These are phyloP conservation scores for Fusarium proliferatum DNA, from an alignment of 2,329 filamentous ascomycete genomes.

Conservation along the genomic window DNA sequence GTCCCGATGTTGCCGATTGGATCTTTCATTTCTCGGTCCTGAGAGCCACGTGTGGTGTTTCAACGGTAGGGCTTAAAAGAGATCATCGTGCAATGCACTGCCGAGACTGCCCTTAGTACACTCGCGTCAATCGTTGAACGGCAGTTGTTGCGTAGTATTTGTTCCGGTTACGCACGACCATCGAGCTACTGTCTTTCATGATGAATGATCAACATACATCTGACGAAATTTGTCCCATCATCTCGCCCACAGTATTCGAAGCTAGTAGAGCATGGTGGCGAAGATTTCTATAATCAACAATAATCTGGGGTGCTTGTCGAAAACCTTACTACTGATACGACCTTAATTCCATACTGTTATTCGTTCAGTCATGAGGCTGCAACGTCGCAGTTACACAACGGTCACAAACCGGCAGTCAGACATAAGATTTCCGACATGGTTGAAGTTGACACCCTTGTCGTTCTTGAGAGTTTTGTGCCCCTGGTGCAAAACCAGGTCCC, in stretches of 20 bases:
- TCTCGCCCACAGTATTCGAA: background rate
- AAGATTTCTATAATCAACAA: background rate
- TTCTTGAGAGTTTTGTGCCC: constrained; percentile 1
- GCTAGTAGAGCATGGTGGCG: background rate
- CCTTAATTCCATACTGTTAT: background rate
- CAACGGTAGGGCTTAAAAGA: constrained; percentile 16
- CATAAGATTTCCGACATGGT: constrained; percentile 16
- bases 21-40: background rate
- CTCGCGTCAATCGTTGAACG: background rate
- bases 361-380: constrained; percentile 3
- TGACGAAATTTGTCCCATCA: background rate
- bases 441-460: constrained; percentile 5
- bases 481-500: background rate
- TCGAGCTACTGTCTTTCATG: background rate
- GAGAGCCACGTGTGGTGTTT: constrained; percentile 8
- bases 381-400: background rate
- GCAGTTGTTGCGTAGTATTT: background rate
- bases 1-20: constrained; percentile 15
- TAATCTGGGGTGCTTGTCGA: background rate
- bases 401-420: constrained; percentile 15
- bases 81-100: constrained; percentile 2
- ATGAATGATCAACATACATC: background rate
- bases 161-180: background rate
- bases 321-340: background rate
- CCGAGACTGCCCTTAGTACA: background rate